Evolutionary conservation across 768 basidiomycete species (phyloP), one percentile per base, ranked within the genome.

Genomic region (Rhizopogon roseolus): DNA sequence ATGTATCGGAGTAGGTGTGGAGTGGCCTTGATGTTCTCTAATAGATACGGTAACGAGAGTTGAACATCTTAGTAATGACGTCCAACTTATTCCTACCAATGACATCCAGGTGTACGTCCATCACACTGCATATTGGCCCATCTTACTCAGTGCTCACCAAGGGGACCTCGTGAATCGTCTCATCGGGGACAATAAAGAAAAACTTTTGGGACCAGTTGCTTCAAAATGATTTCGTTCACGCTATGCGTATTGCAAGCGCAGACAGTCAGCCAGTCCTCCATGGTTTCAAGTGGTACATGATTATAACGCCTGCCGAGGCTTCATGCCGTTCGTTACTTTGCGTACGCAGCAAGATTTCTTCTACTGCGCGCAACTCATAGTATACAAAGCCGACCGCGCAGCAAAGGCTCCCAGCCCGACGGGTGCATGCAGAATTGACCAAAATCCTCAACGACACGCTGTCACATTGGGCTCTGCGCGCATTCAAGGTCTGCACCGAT

Each of bases 211-310:
- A 58, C 42, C 7, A 39, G 11, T 38, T 58, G 34, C 50, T 57
- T 13, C 22, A 43, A 13, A 57, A 58, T n/a, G 4, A 17, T 16
- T 58, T 58, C 17, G 46, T 39, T 25, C 34, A 55, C 32, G 27
- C 17, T 2, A 58, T 58, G 57, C 41, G 41, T 7, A 9, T 50
- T 29, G 49, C 57, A 13, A n/a, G 10, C 8, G 40, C 57, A 8
- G 40, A 45, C 41, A 41, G 53, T 14, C 19, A 19, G 9, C n/a
- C 7, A 17, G 57, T 58, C 14, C 37, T 57, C 14, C 17, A 39
- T 13, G 57, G 57, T 28, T 58, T 58, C 50, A 39, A 41, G 22
- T 58, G 55, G 55, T 56, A 53, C 37, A 55, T 29, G 43, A 53
- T 56, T 40, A 22, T 22, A 25, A 22, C 17, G 8, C 10, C 34